Base-by-base conservation (phyloP, 306 rosid species). In the Aeschynomene evenia region DNA sequence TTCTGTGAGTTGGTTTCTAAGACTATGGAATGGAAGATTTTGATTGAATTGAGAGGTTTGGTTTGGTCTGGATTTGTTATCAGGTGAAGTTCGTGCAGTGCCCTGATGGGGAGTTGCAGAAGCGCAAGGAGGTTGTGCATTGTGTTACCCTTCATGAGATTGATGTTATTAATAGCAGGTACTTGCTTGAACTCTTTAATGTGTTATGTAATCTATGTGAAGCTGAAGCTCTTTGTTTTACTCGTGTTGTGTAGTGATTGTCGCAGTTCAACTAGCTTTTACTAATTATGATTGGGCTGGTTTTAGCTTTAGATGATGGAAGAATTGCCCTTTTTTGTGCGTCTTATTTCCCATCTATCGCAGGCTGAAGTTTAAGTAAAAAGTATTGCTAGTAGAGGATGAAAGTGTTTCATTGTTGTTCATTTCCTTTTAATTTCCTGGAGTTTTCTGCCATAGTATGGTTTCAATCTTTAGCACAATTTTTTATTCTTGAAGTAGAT, bases 151-250 rank as follows among this genome's bases (percentile, higher is more conserved):
- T 94, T 74, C 99, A 94, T 75, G 99, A 94, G 84, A 94, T 94
- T 63, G 99, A 94, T 85, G 97, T 91, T 61, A 94, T 94, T 77
- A 94, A 94, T 69, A 94, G 99, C 96, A 88, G 99, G 98, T 91
- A 52, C n/a, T 7, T 3, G 0, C 2, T 21, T 18, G 9, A 0
- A 45, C 51, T 1, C 51, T 10, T n/a, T 15, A 16, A 45, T n/a
- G 20, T 5, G n/a, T n/a, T n/a, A n/a, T n/a, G n/a, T n/a, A n/a
- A 42, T 42, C 16, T 42, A 7, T 2, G 39, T 34, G 39, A 4
- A 34, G 0, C 5, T 34, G 31, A n/a, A n/a, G n/a, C n/a, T n/a
- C n/a, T 34, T 37, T 10, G 11, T 37, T 37, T 37, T 9, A 37
- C n/a, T 37, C 14, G 13, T 33, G 8, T 5, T 6, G 37, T 37